Evolutionary conservation across 1,284 basidiomycete genomes (phyloP), one percentile per base, ranked within the genome.

Genomic region (Ganoderma resinaceum): DNA sequence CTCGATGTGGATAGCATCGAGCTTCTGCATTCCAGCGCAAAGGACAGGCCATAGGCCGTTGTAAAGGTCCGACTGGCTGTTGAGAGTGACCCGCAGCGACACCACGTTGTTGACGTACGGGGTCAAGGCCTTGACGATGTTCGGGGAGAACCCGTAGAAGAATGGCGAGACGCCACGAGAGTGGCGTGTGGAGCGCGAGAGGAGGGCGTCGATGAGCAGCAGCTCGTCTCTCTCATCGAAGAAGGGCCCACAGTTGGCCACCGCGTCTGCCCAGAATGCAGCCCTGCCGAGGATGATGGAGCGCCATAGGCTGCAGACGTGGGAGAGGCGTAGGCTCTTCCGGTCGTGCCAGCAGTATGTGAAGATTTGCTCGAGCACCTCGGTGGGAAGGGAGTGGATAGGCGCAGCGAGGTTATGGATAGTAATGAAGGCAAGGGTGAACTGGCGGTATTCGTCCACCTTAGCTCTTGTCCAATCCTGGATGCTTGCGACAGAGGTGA

Each of bases 281-380:
- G 43, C 11, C 9, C 43, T 46, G 5, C 18, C 43, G 43, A 46
- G 43, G 7, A 46, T 23, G 26, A 43, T 61, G 0, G 37, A 20
- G 23, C 60, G 38, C 60, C 60, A 61, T 8, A 23, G 60, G 16
- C 29, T n/a, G 26, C 60, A 46, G 18, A 61, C 60, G 18, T 61
- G 60, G 2, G 29, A 5, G 2, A 61, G 38, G 7, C 7, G 38
- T 8, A 61, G 1, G 40, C n/a, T 20, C 16, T 26, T 16, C 26
- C 33, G 0, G n/a, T 29, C 18, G 40, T 29, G 9, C 26, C 40
- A 43, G 11, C 38, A 23, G n/a, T 20, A 14, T 20, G 18, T 18
- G 3, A 61, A 20, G 23, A 46, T 33, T 2, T 43, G 14, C 7
- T 20, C 29, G 11, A 61, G 60, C 12, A 61, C 37, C 12, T 61